Evolutionary conservation across 805 yeast genomes (phyloP).

Genomic region (Pichia nanzhaoensis): DNA sequence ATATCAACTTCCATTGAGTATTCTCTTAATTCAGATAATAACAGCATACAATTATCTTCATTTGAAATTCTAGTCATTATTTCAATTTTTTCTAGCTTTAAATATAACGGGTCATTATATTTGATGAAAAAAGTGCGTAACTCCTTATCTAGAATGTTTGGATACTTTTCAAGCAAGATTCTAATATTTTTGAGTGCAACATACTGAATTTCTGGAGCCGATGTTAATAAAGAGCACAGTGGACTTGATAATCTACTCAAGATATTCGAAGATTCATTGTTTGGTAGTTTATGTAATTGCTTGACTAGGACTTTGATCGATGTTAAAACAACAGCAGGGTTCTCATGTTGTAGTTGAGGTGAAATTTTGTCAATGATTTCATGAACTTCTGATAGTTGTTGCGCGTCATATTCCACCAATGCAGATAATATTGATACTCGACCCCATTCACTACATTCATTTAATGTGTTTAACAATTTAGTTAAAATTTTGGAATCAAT

Average conservation of each 20-base stretch:
- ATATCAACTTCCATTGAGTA: constrained; percentile 83
- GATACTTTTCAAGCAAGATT: constrained; percentile 83
- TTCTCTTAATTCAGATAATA: constrained; percentile 68
- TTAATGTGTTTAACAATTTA: constrained; percentile 73
- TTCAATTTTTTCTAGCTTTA: constrained; percentile 72
- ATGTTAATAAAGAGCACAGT: constrained; percentile 75
- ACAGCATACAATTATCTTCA: constrained; percentile 48
- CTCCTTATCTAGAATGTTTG: constrained; percentile 69
- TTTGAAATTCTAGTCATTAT: constrained; percentile 64
- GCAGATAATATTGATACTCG: constrained; percentile 84
- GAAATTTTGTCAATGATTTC: constrained; percentile 84
- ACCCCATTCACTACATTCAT: constrained; percentile 99
- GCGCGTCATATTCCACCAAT: constrained; percentile 60
- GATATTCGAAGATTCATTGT: constrained; percentile 35
- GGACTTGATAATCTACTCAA: constrained; percentile 77
- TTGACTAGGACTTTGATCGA: constrained; percentile 74
- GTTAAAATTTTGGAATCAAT: constrained; percentile 39
- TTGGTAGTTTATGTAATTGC: constrained; percentile 47
- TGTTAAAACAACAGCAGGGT: constrained; percentile 87
- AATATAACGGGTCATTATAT: constrained; percentile 74
- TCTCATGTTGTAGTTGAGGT: constrained; percentile 95
- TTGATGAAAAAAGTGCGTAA: constrained; percentile 86
- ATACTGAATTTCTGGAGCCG: constrained; percentile 91
- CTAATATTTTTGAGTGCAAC: constrained; percentile 89
- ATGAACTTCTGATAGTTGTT: constrained; percentile 57